Conservation (phyloP, 305 asterid species). For the Fraxinus greggii region DNA sequence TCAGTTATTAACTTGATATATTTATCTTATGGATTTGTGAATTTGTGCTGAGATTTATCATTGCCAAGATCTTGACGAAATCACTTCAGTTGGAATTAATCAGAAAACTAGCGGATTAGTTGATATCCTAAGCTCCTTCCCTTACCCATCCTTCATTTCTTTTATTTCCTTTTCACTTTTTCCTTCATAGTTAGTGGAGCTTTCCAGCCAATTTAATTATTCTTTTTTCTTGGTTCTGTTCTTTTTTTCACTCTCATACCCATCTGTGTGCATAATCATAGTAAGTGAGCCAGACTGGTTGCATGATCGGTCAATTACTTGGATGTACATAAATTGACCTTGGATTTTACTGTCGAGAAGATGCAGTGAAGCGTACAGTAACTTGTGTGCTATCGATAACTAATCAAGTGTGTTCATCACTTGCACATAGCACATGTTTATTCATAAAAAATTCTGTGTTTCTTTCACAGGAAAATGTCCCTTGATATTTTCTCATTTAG, state of each 20-base stretch:
- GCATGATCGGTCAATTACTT: not conserved
- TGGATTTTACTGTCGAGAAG: not conserved
- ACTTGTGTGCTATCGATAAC: not conserved
- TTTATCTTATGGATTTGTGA: not conserved
- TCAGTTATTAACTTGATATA: not conserved
- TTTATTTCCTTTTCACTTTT: not conserved
- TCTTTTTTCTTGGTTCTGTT: not conserved
- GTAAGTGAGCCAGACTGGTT: not conserved
- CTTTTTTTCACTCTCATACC: not conserved
- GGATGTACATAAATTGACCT: not conserved
- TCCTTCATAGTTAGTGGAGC: not conserved
- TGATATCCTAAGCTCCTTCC: slow-evolving; percentile 15
- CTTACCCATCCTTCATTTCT: not conserved
- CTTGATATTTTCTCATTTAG: slow-evolving; percentile 20
- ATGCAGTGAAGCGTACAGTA: not conserved
- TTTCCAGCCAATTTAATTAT: not conserved
- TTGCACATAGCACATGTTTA: slow-evolving; percentile 6
- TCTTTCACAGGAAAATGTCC: slow-evolving; percentile 11
- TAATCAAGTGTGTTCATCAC: not conserved
- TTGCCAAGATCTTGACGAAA: slow-evolving; percentile 5
- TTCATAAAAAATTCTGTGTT: slow-evolving; percentile 3
- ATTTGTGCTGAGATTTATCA: not conserved
- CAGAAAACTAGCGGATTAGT: not conserved
- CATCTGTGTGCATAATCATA: not conserved
- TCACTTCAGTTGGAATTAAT: slow-evolving; percentile 3